A percentile compares a stretch with the other conserved stretches of the same genome.
phyloP scores from a whole-genome alignment of 2,329 filamentous ascomycete species.

The Talaromyces marneffei region DNA sequence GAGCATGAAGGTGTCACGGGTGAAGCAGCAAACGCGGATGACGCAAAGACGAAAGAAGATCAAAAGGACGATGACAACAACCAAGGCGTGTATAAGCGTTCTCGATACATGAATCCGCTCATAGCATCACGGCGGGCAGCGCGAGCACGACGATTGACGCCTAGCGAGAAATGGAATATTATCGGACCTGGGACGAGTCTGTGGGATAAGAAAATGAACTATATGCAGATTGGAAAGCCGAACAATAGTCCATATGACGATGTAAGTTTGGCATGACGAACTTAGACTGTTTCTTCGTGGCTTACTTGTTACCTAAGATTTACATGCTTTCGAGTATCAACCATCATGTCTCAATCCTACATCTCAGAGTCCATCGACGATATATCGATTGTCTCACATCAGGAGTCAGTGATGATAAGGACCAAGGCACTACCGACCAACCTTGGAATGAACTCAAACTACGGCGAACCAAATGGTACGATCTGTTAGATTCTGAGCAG shows the following conservation, averaged over 20 bases:
- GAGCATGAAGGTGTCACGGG: constrained; percentile 32
- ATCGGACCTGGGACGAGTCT: constrained; percentile 46
- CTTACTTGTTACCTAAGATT: constrained; percentile 39
- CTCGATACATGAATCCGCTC: constrained; percentile 31
- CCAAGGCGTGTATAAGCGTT: constrained; percentile 35
- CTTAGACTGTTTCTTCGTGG: constrained; percentile 25
- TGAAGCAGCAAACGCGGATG: constrained; percentile 19
- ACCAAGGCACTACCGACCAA: constrained; percentile 23
- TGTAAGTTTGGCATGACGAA: constrained; percentile 35
- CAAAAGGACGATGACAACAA: constrained; percentile 17
- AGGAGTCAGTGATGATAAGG: constrained; percentile 31
- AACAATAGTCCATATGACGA: constrained; percentile 46
- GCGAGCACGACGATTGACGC: constrained; percentile 39
- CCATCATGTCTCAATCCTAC: constrained; percentile 56
- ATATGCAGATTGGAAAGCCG: constrained; percentile 53
- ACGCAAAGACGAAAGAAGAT: constrained; percentile 20
- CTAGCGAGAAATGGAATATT: constrained; percentile 49
- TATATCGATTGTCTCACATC: constrained; percentile 52
- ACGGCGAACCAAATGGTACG: constrained; percentile 54
- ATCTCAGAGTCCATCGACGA: constrained; percentile 51
- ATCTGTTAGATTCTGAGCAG: constrained; percentile 51
- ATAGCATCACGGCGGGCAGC: constrained; percentile 27
- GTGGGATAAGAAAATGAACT: constrained; percentile 54
- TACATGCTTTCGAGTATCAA: constrained; percentile 59
- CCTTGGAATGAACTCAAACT: constrained; percentile 50